These are phyloP conservation scores for Pulveroboletus sp. DNA, from an alignment of 768 basidiomycete genomes.

Conservation along the genomic window DNA sequence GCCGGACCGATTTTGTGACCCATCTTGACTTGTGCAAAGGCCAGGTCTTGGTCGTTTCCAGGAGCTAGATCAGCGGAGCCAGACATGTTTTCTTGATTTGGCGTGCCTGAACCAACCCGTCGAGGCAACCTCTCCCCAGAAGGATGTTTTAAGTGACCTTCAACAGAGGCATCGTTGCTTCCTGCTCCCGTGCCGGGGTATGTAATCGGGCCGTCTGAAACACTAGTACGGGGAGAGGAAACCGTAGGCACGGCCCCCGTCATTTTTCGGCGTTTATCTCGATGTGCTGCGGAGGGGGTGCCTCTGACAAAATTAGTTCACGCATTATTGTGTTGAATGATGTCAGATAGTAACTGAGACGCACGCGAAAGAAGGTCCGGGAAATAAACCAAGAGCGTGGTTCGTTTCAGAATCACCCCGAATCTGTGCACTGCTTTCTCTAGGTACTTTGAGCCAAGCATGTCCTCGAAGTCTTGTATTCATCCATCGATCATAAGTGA, in stretches of 20 bases:
- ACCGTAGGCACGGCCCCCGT: background rate
- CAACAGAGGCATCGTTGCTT: background rate
- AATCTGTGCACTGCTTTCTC: background rate
- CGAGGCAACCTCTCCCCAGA: background rate
- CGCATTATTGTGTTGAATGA: background rate
- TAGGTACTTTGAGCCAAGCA: background rate
- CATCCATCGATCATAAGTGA: background rate
- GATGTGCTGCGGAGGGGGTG: background rate
- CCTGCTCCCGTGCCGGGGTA: background rate
- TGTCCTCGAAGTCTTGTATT: conserved; percentile 9
- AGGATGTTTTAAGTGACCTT: background rate
- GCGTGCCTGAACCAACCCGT: background rate
- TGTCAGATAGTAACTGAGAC: conserved; percentile 5
- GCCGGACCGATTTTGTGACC: conserved; percentile 3
- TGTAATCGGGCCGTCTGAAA: background rate
- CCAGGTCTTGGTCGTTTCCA: background rate
- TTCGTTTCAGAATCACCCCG: background rate
- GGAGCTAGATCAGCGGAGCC: conserved; percentile 11
- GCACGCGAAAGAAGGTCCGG: conserved; percentile 7
- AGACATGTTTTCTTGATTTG: conserved; percentile 4
- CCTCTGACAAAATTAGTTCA: background rate
- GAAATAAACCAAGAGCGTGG: background rate
- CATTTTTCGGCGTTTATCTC: conserved; percentile 8
- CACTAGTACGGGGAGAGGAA: background rate
- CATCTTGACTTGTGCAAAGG: background rate